Evolutionary conservation across 192 early-diverging fungal genomes (phyloP).

Genomic region (Coemansia pectinata): DNA sequence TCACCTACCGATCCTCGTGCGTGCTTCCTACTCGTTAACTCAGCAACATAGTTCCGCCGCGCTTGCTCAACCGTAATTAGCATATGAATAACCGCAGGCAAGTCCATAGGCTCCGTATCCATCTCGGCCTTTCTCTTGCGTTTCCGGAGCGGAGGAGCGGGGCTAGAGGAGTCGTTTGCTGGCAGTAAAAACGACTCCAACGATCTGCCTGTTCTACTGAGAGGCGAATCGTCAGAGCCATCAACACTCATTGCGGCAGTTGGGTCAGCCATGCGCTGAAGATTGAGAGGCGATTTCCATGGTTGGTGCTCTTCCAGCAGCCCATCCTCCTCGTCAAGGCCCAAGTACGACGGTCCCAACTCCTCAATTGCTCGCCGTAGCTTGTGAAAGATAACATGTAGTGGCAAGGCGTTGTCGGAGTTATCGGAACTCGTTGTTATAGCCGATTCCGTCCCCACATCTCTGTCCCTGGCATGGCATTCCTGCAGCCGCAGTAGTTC

Average conservation of each 20-base stretch:
- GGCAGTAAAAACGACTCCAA: not conserved
- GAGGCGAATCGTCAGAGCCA: not conserved
- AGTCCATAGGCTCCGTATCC: slow-evolving; percentile 10
- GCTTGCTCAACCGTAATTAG: slow-evolving; percentile 38
- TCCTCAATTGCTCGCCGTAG: slow-evolving; percentile 11
- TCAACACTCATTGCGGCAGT: not conserved
- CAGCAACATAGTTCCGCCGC: slow-evolving; percentile 22
- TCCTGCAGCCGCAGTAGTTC: slow-evolving; percentile 24
- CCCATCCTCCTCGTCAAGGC: slow-evolving; percentile 21
- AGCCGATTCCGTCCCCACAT: not conserved
- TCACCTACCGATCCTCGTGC: slow-evolving; percentile 27
- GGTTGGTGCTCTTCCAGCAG: slow-evolving; percentile 16
- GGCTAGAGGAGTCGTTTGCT: not conserved
- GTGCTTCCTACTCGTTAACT: slow-evolving; percentile 22
- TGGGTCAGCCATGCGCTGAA: slow-evolving; percentile 15
- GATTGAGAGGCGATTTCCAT: slow-evolving; percentile 39
- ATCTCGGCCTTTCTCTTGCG: slow-evolving; percentile 1
- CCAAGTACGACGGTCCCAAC: slow-evolving; percentile 31
- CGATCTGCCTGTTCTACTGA: too few relatives aligned
- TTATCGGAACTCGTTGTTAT: not conserved
- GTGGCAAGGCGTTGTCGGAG: slow-evolving; percentile 9
- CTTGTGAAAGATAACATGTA: slow-evolving; percentile 24
- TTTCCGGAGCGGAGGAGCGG: not conserved
- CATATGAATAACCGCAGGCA: slow-evolving; percentile 24
- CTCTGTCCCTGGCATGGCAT: not conserved